A percentile compares a stretch with the other conserved stretches of the same genome.
Conservation (phyloP, 1,284 basidiomycete genomes). For the Gymnopus androsaceus region DNA sequence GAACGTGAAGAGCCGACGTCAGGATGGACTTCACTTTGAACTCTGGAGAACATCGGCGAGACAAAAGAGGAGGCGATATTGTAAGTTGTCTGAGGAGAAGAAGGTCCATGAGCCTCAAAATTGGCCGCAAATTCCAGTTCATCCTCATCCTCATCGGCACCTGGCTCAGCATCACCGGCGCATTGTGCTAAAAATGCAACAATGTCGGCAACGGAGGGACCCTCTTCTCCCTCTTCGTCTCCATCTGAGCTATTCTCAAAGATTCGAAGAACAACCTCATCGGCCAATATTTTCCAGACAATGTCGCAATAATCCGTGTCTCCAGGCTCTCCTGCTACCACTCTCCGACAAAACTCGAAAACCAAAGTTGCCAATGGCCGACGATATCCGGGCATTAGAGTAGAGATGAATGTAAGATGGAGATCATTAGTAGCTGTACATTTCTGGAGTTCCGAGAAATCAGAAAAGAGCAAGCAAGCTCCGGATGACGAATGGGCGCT, state of each 20-base stretch:
- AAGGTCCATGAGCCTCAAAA: constrained; percentile 36
- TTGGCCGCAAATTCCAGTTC: constrained; percentile 24
- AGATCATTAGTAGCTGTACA: constrained; percentile 1
- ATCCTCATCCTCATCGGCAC: not conserved
- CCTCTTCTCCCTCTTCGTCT: constrained; percentile 14
- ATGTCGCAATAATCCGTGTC: constrained; percentile 45
- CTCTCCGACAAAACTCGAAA: constrained; percentile 50
- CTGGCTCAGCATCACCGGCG: not conserved
- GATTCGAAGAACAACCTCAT: constrained; percentile 58
- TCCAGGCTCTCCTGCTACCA: constrained; percentile 32
- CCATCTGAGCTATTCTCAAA: constrained; percentile 39
- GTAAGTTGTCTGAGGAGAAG: constrained; percentile 28
- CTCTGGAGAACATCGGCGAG: constrained; percentile 57
- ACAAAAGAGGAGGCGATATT: constrained; percentile 38
- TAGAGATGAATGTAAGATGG: not conserved
- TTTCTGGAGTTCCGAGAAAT: not conserved
- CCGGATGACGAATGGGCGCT: too few species aligned
- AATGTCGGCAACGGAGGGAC: not conserved
- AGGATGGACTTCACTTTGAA: constrained; percentile 43
- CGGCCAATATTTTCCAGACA: constrained; percentile 64
- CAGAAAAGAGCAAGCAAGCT: not conserved
- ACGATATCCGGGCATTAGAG: constrained; percentile 57
- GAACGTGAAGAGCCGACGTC: constrained; percentile 57
- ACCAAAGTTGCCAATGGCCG: constrained; percentile 61
- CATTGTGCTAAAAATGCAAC: constrained; percentile 4